Base-by-base conservation (phyloP, 345 rosid species). In the Syzygium aqueum region DNA sequence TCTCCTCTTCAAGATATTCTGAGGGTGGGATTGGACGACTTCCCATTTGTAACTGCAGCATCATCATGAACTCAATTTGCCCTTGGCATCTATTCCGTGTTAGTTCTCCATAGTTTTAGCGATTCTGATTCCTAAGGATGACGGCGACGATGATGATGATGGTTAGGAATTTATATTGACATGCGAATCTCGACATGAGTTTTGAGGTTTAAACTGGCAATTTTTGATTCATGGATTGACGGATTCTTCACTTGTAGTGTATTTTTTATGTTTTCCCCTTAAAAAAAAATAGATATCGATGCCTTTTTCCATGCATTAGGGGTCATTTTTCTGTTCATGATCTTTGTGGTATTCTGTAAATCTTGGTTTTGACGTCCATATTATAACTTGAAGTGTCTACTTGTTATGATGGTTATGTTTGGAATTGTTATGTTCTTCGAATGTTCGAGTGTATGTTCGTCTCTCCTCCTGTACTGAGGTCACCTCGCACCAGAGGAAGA, bases 1-100 rank as follows among this genome's bases (percentile, higher is more conserved):
- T 49, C 67, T 92, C 43, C 90, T 92, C 27, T 92, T 92, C 91
- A 92, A 90, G 90, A 89, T 90, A 50, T 84, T 87, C 63, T 84
- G 65, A 63, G 49, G 25, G 11, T 16, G 49, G 77, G 77, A 43
- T 37, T 33, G 65, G 85, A 54, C 5, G 61, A 54, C 50, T 43
- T 25, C 49, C 33, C 14, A 37, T 27, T 12, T 14, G 33, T 23
- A 8, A 19, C 57, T 11, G 87, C 16, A 85, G 40, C 86, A 51
- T 52, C 25, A n/a, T 50, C 53, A 73, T 73, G 27, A 73, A 73
- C 49, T 19, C 8, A 0, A 37, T 37, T 37, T 73, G 27, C 49
- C 82, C 49, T 73, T 5, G 49, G 82, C 49, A 73, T 4, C 80
- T 33, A 9, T 73, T 73, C 7, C 3, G 11, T 5, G 25, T 33